phyloP scores from a whole-genome alignment of 768 basidiomycete genomes.

The Rhizopogon rudus region DNA sequence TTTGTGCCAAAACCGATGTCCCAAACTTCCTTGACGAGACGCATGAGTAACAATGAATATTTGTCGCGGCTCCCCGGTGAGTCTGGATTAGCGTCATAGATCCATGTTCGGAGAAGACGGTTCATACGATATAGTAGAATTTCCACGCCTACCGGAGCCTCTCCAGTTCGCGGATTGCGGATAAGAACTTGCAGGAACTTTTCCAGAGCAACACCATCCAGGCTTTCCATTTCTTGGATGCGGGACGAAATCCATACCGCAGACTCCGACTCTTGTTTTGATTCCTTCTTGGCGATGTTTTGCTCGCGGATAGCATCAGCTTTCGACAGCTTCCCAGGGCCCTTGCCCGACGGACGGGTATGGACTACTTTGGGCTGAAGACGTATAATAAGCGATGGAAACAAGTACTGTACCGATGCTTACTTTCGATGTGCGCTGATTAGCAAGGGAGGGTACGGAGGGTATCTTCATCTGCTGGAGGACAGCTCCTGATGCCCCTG shows the following conservation, averaged over 20 bases:
- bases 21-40: conserved; percentile 41
- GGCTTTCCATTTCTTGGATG: conserved; percentile 32
- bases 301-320: conserved; percentile 39
- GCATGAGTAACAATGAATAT: conserved; percentile 42
- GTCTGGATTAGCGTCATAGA: conserved; percentile 37
- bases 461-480: conserved; percentile 54
- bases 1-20: conserved; percentile 27
- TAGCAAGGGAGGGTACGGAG: conserved; percentile 23
- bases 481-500: conserved; percentile 52
- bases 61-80: conserved; percentile 36
- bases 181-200: conserved; percentile 33
- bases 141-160: conserved; percentile 44
- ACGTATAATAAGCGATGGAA: neutral
- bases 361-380: conserved; percentile 13
- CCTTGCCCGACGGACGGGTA: conserved; percentile 21
- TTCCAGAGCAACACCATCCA: conserved; percentile 25
- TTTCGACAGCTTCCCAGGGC: conserved; percentile 23
- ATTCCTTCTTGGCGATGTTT: conserved; percentile 41
- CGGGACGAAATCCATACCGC: conserved; percentile 50
- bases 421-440: conserved; percentile 11
- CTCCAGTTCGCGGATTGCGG: conserved; percentile 40
- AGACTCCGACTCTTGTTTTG: conserved; percentile 34
- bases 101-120: conserved; percentile 48
- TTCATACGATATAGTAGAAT: conserved; percentile 49
- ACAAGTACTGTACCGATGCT: neutral